phyloP scores from a whole-genome alignment of 495 filamentous ascomycete genomes.

The Talaromyces proteolyticus region DNA sequence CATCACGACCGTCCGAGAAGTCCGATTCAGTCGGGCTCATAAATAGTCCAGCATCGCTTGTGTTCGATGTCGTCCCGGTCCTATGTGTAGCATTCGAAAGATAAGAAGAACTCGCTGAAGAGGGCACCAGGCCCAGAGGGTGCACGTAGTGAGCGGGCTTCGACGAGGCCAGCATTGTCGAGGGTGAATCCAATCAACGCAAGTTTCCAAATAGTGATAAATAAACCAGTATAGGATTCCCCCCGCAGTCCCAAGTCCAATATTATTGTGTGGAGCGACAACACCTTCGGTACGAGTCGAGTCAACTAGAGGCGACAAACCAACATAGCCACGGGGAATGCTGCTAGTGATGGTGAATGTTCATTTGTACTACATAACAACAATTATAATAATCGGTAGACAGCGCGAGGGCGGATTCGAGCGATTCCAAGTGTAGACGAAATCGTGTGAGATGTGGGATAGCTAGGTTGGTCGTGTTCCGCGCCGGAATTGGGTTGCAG shows the following conservation, averaged over 20 bases:
- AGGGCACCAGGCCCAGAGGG: constrained; percentile 14
- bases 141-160: neutral
- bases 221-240: neutral
- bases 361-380: no score
- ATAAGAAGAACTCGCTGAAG: constrained; percentile 39
- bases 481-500: no score
- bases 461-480: no score
- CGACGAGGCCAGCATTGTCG: neutral
- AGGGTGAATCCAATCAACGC: neutral
- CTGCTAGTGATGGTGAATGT: neutral
- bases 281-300: neutral
- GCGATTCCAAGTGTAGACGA: no score
- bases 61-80: constrained; percentile 46
- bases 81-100: constrained; percentile 42
- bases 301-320: neutral
- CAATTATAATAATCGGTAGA: no score
- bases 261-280: neutral
- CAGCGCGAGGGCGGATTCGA: no score
- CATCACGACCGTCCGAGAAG: constrained; percentile 71
- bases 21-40: constrained; percentile 90
- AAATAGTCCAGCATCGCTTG: constrained; percentile 58
- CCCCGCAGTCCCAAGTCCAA: neutral
- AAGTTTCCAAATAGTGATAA: neutral
- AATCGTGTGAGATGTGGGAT: no score
- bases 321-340: neutral